Evolutionary conservation across 345 rosid genomes (phyloP).

Genomic region (Heritiera fomes): DNA sequence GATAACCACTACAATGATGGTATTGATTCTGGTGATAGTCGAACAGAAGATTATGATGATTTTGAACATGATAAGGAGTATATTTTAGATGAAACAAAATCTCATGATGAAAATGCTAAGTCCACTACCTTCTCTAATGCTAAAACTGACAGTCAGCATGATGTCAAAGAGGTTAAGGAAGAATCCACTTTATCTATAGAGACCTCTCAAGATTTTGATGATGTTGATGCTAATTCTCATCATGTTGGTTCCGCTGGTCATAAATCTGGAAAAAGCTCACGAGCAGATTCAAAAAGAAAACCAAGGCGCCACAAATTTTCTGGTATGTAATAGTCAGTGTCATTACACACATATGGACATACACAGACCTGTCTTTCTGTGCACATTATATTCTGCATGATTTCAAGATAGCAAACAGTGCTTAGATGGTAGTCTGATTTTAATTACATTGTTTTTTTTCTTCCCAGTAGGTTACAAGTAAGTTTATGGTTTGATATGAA

Average conservation of each 20-base stretch:
- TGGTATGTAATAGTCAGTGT: constrained; percentile 22
- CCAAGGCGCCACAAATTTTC: constrained; percentile 65
- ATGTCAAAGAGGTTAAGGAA: constrained; percentile 42
- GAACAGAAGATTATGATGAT: constrained; percentile 52
- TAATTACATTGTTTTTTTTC: not conserved
- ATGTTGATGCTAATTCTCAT: constrained; percentile 26
- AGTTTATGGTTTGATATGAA: not conserved
- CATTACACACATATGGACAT: not conserved
- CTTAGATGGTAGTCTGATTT: constrained; percentile 1
- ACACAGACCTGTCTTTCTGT: not conserved
- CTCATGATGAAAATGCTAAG: constrained; percentile 27
- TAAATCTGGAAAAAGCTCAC: constrained; percentile 48
- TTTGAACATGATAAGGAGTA: constrained; percentile 44
- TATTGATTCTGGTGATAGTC: constrained; percentile 53
- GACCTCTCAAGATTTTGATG: constrained; percentile 29
- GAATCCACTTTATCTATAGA: constrained; percentile 36
- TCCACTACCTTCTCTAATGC: constrained; percentile 31
- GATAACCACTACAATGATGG: constrained; percentile 60
- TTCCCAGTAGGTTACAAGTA: too few relatives aligned
- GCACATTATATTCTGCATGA: not conserved
- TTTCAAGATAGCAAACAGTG: not conserved
- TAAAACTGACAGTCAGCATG: constrained; percentile 35
- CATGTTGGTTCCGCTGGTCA: constrained; percentile 26
- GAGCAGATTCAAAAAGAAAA: constrained; percentile 55
- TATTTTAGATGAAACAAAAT: constrained; percentile 23